A percentile compares a stretch with the other conserved stretches of the same genome.
These are phyloP conservation scores for Cercospora canescens DNA, from an alignment of 2,329 filamentous ascomycete genomes.

Conservation along the genomic window DNA sequence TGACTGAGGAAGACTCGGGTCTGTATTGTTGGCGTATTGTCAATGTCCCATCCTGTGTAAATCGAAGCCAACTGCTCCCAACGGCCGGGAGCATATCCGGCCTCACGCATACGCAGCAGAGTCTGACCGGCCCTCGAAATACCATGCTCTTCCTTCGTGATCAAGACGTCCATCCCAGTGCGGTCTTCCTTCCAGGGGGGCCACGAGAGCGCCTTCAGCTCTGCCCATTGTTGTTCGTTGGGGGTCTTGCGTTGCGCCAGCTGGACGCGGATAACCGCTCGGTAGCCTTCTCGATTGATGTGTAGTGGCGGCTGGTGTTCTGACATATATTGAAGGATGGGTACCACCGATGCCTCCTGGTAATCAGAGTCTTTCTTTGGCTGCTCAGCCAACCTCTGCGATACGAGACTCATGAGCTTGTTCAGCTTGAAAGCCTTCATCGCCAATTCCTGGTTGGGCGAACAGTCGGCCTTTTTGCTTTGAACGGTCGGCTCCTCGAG, in stretches of 20 bases:
- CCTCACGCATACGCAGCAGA: constrained; percentile 58
- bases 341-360: constrained; percentile 60
- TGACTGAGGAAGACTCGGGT: constrained; percentile 47
- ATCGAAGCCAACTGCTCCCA: constrained; percentile 59
- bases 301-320: constrained; percentile 53
- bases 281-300: constrained; percentile 60
- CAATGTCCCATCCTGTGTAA: constrained; percentile 63
- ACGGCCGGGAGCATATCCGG: constrained; percentile 53
- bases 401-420: constrained; percentile 32
- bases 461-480: neutral
- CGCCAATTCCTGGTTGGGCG: neutral
- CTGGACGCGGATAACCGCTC: constrained; percentile 57
- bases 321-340: constrained; percentile 59
- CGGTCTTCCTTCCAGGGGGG: constrained; percentile 66
- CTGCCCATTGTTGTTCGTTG: constrained; percentile 58
- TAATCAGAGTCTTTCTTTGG: constrained; percentile 50
- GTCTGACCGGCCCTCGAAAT: constrained; percentile 58
- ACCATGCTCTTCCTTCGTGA: constrained; percentile 57
- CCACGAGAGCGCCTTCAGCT: constrained; percentile 61
- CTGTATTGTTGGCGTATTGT: constrained; percentile 64
- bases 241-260: constrained; percentile 58
- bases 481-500: neutral
- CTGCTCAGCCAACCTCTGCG: constrained; percentile 43
- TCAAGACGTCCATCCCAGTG: constrained; percentile 60
- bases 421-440: constrained; percentile 25